phyloP scores from a whole-genome alignment of 2,329 filamentous ascomycete species.

The Fusarium nematophilum region DNA sequence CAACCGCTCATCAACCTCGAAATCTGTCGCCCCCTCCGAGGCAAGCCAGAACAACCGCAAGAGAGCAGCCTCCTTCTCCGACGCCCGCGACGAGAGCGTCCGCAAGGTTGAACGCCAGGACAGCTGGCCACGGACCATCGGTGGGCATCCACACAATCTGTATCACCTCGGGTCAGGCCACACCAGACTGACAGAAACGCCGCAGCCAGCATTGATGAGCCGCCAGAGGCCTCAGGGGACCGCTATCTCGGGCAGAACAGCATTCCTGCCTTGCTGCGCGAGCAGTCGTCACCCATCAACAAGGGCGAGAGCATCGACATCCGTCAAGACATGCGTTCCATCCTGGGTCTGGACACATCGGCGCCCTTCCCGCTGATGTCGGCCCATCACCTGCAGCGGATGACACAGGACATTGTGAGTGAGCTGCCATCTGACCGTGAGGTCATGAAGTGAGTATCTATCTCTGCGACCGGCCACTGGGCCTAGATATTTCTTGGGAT shows the following conservation, averaged over 20 bases:
- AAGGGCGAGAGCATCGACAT: slow-evolving; percentile 67
- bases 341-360: slow-evolving; percentile 73
- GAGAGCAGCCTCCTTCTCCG: slow-evolving; percentile 49
- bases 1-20: slow-evolving; percentile 59
- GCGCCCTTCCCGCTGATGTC: slow-evolving; percentile 77
- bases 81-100: slow-evolving; percentile 44
- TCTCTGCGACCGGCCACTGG: neutral
- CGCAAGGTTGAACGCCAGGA: slow-evolving; percentile 52
- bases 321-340: slow-evolving; percentile 73
- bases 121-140: slow-evolving; percentile 57
- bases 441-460: slow-evolving; percentile 73
- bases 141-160: slow-evolving; percentile 40
- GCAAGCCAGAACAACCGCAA: slow-evolving; percentile 45
- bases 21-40: slow-evolving; percentile 43
- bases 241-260: slow-evolving; percentile 75
- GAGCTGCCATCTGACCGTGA: slow-evolving; percentile 73
- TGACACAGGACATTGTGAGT: slow-evolving; percentile 69
- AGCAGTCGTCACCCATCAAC: slow-evolving; percentile 67
- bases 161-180: slow-evolving; percentile 23
- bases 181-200: slow-evolving; percentile 36
- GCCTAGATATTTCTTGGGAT: neutral
- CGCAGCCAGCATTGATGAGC: slow-evolving; percentile 61
- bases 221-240: slow-evolving; percentile 66
- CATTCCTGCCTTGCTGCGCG: slow-evolving; percentile 72
- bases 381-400: slow-evolving; percentile 67